These are phyloP conservation scores for Diaporthe sp. DNA, from an alignment of 2,329 filamentous ascomycete species.

Conservation along the genomic window DNA sequence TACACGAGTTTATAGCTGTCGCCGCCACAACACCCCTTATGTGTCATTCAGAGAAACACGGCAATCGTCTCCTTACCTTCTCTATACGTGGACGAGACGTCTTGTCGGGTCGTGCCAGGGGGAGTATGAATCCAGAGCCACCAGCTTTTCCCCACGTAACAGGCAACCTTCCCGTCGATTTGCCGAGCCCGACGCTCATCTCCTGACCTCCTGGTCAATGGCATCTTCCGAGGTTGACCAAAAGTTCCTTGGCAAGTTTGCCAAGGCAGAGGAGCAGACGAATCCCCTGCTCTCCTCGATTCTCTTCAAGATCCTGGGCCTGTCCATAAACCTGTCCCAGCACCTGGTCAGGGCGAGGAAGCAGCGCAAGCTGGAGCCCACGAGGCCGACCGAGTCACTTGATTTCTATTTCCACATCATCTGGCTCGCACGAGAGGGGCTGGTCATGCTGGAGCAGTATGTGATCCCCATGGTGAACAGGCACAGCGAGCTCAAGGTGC, in stretches of 20 bases:
- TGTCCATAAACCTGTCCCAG: slow-evolving; percentile 89
- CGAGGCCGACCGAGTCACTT: slow-evolving; percentile 83
- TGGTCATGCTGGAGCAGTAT: slow-evolving; percentile 89
- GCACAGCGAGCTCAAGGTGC: slow-evolving; percentile 86
- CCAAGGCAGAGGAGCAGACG: slow-evolving; percentile 81
- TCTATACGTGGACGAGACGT: slow-evolving; percentile 32
- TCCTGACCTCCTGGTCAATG: slow-evolving; percentile 67
- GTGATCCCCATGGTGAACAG: slow-evolving; percentile 87
- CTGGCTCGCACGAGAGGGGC: slow-evolving; percentile 93
- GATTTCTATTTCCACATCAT: slow-evolving; percentile 90
- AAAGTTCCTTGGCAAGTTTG: slow-evolving; percentile 93
- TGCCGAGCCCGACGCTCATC: slow-evolving; percentile 16
- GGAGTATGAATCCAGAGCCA: slow-evolving; percentile 23
- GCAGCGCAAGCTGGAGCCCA: slow-evolving; percentile 83
- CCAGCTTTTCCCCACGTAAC: neutral
- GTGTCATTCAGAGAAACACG: slow-evolving; percentile 30
- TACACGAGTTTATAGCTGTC: slow-evolving; percentile 17
- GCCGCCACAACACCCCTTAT: slow-evolving; percentile 39
- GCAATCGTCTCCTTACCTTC: slow-evolving; percentile 28
- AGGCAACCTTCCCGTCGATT: slow-evolving; percentile 12
- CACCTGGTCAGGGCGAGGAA: slow-evolving; percentile 88
- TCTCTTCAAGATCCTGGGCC: slow-evolving; percentile 90
- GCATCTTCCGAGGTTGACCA: slow-evolving; percentile 97
- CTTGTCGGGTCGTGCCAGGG: slow-evolving; percentile 8
- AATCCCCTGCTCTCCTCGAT: slow-evolving; percentile 85